Evolutionary conservation across 495 filamentous ascomycete species (phyloP).

Genomic region (Penicillium canariense): DNA sequence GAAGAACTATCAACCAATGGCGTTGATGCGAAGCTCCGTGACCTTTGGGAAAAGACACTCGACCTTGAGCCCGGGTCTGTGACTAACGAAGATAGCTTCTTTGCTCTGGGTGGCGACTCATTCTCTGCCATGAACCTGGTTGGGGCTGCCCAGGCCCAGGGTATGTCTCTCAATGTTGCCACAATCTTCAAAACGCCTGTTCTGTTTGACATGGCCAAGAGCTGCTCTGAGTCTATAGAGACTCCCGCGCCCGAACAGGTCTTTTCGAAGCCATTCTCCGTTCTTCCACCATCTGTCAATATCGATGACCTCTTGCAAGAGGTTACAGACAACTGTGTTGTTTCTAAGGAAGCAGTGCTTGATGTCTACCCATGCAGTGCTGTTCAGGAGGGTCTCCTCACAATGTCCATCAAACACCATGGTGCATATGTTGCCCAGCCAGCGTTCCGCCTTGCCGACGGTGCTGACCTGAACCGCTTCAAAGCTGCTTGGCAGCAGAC

Average conservation of each 20-base stretch:
- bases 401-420: slow-evolving; percentile 52
- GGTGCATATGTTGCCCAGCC: slow-evolving; percentile 55
- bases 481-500: slow-evolving; percentile 53
- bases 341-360: slow-evolving; percentile 38
- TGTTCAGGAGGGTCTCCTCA: slow-evolving; percentile 67
- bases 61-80: slow-evolving; percentile 40
- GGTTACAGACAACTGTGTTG: slow-evolving; percentile 40
- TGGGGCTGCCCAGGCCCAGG: slow-evolving; percentile 41
- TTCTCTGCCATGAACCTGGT: slow-evolving; percentile 57
- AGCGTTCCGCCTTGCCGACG: slow-evolving; percentile 41
- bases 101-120: slow-evolving; percentile 54
- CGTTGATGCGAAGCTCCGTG: slow-evolving; percentile 32
- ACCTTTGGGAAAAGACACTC: slow-evolving; percentile 39
- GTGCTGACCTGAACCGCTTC: slow-evolving; percentile 47
- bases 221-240: slow-evolving; percentile 15
- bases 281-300: slow-evolving; percentile 34
- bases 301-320: slow-evolving; percentile 41
- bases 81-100: slow-evolving; percentile 48
- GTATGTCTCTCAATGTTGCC: slow-evolving; percentile 47
- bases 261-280: slow-evolving; percentile 41
- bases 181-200: slow-evolving; percentile 49
- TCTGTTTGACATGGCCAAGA: slow-evolving; percentile 47
- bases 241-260: slow-evolving; percentile 5
- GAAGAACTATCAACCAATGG: slow-evolving; percentile 25
- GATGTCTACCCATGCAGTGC: slow-evolving; percentile 70